Base-by-base conservation (phyloP, 768 basidiomycete species). In the Suillus luteus region DNA sequence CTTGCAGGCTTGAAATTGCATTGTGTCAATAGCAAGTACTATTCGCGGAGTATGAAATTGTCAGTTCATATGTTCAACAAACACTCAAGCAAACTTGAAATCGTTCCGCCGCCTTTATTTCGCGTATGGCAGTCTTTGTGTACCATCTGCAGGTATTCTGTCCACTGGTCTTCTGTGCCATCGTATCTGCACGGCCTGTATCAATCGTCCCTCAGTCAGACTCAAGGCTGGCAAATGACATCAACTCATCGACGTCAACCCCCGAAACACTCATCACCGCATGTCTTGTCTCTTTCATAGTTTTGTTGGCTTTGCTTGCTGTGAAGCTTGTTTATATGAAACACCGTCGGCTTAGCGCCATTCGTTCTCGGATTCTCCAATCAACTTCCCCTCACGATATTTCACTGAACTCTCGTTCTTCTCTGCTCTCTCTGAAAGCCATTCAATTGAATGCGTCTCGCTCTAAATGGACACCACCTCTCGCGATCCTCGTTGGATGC, bases 291-390 rank as follows among this genome's bases (percentile, higher is more conserved):
- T 10, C 71, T 27, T 62, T 76, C 38, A 51, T 69, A 19, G 55
- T 76, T 33, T 5, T 65, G 27, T 24, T 61, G 24, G 54, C 46
- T 49, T 67, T 68, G 38, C 41, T 75, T 62, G 64, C 54, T 35
- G 22, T 72, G 51, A 75, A 75, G 37, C 14, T 71, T 40, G 37
- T 68, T 43, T 75, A 75, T 57, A 66, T 77, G 68, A 71, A 74
- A 27, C 62, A 65, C 17, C 74, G 74, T 58, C 74, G 75, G 46
- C 65, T 70, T 27, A 59, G 66, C 31, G 69, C 69, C 4, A 69
- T 75, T n/a, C 74, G 73, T 52, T 52, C 65, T 19, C 65, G 66
- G 3, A 55, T 24, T 40, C 1, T 62, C 27, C 11, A 43, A 19
- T 62, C 31, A 6, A 61, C 65, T 17, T 3, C 57, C 2, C 55